Conservation (phyloP, 495 filamentous ascomycete species). For the Aspergillus avenaceus region DNA sequence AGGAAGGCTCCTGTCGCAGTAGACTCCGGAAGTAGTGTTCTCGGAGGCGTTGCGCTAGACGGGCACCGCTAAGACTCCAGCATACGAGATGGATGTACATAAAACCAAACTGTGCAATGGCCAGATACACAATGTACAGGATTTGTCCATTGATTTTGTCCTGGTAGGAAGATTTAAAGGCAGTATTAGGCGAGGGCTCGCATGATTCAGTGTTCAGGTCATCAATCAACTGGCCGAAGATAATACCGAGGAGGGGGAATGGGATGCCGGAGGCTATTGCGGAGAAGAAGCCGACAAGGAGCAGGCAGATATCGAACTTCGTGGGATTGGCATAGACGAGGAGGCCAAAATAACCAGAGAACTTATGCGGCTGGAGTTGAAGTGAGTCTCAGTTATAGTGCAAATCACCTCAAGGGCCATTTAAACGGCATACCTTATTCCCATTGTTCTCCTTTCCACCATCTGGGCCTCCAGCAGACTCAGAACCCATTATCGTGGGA, state of each 20-base stretch:
- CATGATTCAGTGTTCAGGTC: conserved; percentile 60
- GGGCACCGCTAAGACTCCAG: conserved; percentile 59
- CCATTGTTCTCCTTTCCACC: no score
- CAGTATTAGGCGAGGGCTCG: conserved; percentile 16
- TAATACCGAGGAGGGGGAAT: conserved; percentile 62
- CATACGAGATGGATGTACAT: conserved; percentile 52
- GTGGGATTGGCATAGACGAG: conserved; percentile 39
- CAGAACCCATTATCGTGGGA: no score
- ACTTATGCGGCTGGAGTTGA: no score
- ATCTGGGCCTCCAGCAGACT: no score
- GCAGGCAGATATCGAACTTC: conserved; percentile 38
- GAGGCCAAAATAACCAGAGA: conserved; percentile 37
- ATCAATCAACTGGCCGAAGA: conserved; percentile 66
- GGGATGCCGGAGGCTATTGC: conserved; percentile 63
- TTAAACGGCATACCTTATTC: no score
- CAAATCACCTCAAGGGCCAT: no score
- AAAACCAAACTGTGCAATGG: conserved; percentile 56
- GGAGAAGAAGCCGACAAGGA: conserved; percentile 46
- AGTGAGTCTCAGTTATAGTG: no score
- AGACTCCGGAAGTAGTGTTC: conserved; percentile 53
- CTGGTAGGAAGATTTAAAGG: conserved; percentile 32
- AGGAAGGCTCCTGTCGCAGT: conserved; percentile 57
- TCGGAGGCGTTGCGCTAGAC: conserved; percentile 58
- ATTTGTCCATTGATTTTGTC: conserved; percentile 52
- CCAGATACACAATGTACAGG: conserved; percentile 57